phyloP scores from a whole-genome alignment of 1,284 basidiomycete genomes.

The Exobasidium rhododendri region DNA sequence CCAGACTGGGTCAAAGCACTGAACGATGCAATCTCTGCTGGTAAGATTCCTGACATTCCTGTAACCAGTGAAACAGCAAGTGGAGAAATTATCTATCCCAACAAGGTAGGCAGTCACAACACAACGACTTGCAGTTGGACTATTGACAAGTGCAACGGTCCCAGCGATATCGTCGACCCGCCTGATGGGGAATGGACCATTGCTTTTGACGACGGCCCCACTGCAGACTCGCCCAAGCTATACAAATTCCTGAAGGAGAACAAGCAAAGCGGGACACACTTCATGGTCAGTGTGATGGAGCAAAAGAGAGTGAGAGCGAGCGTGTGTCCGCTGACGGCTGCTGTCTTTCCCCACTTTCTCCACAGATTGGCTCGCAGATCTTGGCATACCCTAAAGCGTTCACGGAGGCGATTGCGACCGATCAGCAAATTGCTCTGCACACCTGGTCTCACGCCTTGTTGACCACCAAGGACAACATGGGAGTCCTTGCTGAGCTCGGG shows the following conservation, averaged over 20 bases:
- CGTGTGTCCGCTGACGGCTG: too few relatives aligned
- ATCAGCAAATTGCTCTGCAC: constrained; percentile 57
- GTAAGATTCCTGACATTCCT: constrained; percentile 41
- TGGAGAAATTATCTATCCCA: constrained; percentile 27
- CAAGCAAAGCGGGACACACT: constrained; percentile 39
- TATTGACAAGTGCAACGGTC: constrained; percentile 60
- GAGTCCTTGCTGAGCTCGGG: constrained; percentile 21
- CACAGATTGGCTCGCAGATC: too few relatives aligned
- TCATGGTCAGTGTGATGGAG: constrained; percentile 21
- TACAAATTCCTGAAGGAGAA: constrained; percentile 22
- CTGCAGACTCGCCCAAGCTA: constrained; percentile 4
- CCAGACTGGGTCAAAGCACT: constrained; percentile 33
- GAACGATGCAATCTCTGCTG: constrained; percentile 26
- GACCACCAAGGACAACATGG: constrained; percentile 66
- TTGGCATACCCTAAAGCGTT: constrained; percentile 3
- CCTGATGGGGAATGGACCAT: constrained; percentile 25
- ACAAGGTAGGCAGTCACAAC: constrained; percentile 17
- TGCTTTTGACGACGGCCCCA: constrained; percentile 50
- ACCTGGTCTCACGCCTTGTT: constrained; percentile 60
- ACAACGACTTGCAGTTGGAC: constrained; percentile 36
- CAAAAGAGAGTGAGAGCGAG: too few relatives aligned
- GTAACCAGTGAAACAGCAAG: constrained; percentile 14
- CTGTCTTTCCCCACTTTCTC: too few relatives aligned
- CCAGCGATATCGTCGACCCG: constrained; percentile 69
- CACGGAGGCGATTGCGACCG: constrained; percentile 20